Conservation (phyloP, 192 early-diverging fungal species). For the Globomyces pollinis-pini region DNA sequence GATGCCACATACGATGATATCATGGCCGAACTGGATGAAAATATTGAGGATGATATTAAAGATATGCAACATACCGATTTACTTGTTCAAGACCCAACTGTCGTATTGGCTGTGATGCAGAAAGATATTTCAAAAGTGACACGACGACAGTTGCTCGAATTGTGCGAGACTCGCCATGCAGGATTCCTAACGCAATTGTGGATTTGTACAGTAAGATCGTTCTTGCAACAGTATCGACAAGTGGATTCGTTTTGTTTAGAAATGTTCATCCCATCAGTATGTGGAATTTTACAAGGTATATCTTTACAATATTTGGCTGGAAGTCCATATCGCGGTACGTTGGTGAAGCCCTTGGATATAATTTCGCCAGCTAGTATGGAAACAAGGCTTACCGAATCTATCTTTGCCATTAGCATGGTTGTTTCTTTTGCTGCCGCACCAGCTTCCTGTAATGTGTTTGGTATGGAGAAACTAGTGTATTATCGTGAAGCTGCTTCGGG, state of each 20-base stretch:
- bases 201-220: conserved; percentile 24
- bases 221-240: conserved; percentile 28
- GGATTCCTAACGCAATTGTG: conserved; percentile 21
- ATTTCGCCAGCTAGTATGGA: conserved; percentile 20
- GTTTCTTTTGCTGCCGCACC: conserved; percentile 33
- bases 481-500: conserved; percentile 43
- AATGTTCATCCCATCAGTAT: conserved; percentile 30
- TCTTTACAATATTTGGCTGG: conserved; percentile 14
- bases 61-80: too few relatives aligned
- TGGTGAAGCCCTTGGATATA: conserved; percentile 7
- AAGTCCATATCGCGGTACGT: conserved; percentile 18
- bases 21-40: too few relatives aligned
- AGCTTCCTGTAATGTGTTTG: conserved; percentile 42
- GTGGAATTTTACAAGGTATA: conserved; percentile 33
- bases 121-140: conserved; percentile 2
- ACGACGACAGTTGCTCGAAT: background rate
- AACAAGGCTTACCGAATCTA: background rate
- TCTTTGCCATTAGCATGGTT: conserved; percentile 18
- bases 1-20: too few relatives aligned
- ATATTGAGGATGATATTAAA: too few relatives aligned
- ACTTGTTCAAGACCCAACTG: too few relatives aligned
- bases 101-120: too few relatives aligned
- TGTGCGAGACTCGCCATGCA: conserved; percentile 16
- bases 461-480: conserved; percentile 36
- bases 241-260: conserved; percentile 25